Evolutionary conservation across 2,329 filamentous ascomycete genomes (phyloP), one percentile per base, ranked within the genome.

Genomic region (Diatrype stigma): DNA sequence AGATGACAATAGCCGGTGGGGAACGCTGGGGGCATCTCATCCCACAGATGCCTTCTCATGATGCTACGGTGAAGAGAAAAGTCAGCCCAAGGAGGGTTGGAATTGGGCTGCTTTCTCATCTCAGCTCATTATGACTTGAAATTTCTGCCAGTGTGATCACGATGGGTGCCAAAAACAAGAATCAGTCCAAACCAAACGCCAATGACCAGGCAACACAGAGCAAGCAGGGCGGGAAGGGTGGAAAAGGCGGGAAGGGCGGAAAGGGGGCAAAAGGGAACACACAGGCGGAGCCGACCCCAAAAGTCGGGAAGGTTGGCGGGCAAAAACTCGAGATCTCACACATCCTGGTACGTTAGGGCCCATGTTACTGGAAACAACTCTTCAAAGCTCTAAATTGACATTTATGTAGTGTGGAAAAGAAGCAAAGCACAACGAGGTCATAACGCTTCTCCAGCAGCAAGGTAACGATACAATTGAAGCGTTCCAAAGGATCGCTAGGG

Each of bases 341-440:
- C 50, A 60, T 60, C 42, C 50, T 60, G 40, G 58, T 60, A 32
- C 38, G 58, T 56, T 47, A n/a, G n/a, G n/a, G n/a, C n/a, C n/a
- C n/a, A n/a, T n/a, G n/a, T n/a, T n/a, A n/a, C n/a, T n/a, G n/a
- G n/a, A n/a, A n/a, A n/a, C n/a, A n/a, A n/a, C n/a, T n/a, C n/a
- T n/a, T n/a, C n/a, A n/a, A n/a, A n/a, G n/a, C n/a, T n/a, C n/a
- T n/a, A n/a, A 22, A 22, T 22, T 22, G 22, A 42, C 14, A 30
- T 37, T 47, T 21, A 34, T 32, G 3, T 2, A 42, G 73, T 91
- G 88, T 61, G 85, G 85, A 65, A 92, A 92, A 64, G 84, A 90
- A 64, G 71, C 75, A n/a, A 89, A 85, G 68, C 91, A 90, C 64
- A 87, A 90, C 63, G 85, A 90, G 64, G 88, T n/a, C n/a, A n/a